Evolutionary conservation across 306 rosid species (phyloP).

Genomic region (Mimosa bimucronata): DNA sequence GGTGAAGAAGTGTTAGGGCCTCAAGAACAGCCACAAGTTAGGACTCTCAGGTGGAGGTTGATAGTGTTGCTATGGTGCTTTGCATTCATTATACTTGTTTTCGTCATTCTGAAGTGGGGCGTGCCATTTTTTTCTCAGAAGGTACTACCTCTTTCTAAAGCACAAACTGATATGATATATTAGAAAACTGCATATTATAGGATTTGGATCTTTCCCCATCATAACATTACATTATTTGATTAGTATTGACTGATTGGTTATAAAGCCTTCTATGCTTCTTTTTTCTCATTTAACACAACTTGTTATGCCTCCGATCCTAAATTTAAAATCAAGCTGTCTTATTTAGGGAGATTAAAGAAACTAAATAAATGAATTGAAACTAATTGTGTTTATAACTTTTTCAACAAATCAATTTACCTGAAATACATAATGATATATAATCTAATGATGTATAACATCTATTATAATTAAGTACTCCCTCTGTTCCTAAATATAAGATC

Average conservation of each 20-base stretch:
- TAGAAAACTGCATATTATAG: background rate
- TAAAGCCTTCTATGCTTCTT: background rate
- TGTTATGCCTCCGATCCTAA: no score
- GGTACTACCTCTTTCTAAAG: conserved; percentile 49
- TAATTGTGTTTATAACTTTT: no score
- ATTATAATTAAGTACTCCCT: no score
- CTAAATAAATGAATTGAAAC: no score
- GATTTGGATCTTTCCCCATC: background rate
- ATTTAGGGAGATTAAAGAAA: no score
- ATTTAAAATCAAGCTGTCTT: no score
- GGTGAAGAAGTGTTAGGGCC: conserved; percentile 48
- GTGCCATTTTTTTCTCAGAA: conserved; percentile 64
- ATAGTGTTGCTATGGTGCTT: conserved; percentile 55
- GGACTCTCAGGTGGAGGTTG: conserved; percentile 61
- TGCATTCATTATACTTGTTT: conserved; percentile 39
- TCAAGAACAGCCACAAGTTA: conserved; percentile 43
- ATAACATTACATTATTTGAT: background rate
- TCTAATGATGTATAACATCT: no score
- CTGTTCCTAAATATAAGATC: no score
- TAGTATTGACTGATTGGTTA: background rate
- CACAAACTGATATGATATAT: background rate
- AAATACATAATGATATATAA: no score
- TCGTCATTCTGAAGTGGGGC: conserved; percentile 63
- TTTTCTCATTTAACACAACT: background rate
- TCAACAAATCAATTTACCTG: no score